Base-by-base conservation (phyloP, 306 rosid species). In the Heteromeles arbutifolia region DNA sequence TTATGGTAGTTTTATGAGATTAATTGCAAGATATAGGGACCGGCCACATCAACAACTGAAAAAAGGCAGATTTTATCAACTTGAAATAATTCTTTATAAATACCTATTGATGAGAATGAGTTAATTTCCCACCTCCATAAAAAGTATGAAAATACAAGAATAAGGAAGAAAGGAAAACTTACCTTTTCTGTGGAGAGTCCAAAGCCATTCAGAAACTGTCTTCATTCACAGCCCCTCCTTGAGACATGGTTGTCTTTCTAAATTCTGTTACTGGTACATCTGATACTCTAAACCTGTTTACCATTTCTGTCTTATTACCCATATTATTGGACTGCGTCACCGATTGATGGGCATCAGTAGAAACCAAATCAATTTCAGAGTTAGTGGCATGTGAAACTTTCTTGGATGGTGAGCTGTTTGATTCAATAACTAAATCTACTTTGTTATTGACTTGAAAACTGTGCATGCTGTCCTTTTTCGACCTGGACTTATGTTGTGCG, bases 101-200 rank as follows among this genome's bases (percentile, higher is more conserved):
- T 44, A 68, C 44, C 37, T n/a, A 68, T 68, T 34, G 24, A 68
- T 54, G 69, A 41, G 57, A 71, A 59, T 45, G 65, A 76, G 45
- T 64, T 59, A 82, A 73, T 32, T 52, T 15, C 57, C 67, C 45
- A 26, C 44, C 73, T 18, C 39, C 37, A 24, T 17, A 17, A 26
- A 43, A 3, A 50, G 32, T n/a, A 41, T 12, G 31, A 39, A 66
- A 41, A 44, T 2, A 65, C 37, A 74, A 48, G 28, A 26, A 24
- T 74, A 15, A 11, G 21, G 66, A 34, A 73, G n/a, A 34, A 37
- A 44, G 78, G 45, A 56, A 59, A 74, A 75, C 63, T 70, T 88
- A 87, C 98, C 98, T 82, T 91, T 93, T 72, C 88, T 87, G 78
- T 93, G 98, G 83, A 93, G 89, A 74, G 94, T 93, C 98, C 98